These are phyloP conservation scores for Tuber microsphaerosporum DNA, from an alignment of 495 filamentous ascomycete species.

Conservation along the genomic window DNA sequence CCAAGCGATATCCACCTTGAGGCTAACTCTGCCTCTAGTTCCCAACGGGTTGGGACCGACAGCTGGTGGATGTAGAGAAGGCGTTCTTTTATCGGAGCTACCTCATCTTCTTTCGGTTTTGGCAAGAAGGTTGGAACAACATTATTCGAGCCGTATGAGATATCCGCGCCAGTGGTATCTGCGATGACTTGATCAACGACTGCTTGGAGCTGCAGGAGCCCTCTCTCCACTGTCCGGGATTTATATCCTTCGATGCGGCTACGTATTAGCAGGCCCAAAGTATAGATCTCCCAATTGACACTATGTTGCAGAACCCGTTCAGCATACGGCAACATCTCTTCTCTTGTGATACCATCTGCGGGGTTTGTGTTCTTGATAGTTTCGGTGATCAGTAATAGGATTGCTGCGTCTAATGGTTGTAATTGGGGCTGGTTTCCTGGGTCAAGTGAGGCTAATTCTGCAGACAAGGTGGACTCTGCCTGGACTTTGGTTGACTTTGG, in stretches of 20 bases:
- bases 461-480: constrained; percentile 48
- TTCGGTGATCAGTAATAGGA: constrained; percentile 74
- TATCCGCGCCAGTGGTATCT: constrained; percentile 56
- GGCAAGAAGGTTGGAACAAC: constrained; percentile 75
- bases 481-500: constrained; percentile 45
- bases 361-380: constrained; percentile 84
- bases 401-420: constrained; percentile 68
- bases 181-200: constrained; percentile 93
- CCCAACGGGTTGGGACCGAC: constrained; percentile 79
- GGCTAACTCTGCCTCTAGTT: constrained; percentile 86
- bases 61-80: constrained; percentile 76
- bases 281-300: constrained; percentile 97
- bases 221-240: constrained; percentile 77
- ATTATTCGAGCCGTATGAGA: constrained; percentile 32
- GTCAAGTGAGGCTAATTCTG: constrained; percentile 57
- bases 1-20: constrained; percentile 82
- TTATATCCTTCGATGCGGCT: constrained; percentile 81
- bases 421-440: constrained; percentile 77
- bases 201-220: constrained; percentile 88
- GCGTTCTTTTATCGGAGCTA: constrained; percentile 66
- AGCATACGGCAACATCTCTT: constrained; percentile 87
- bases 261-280: constrained; percentile 78
- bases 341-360: constrained; percentile 73
- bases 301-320: constrained; percentile 79
- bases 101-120: constrained; percentile 63